Conservation (phyloP, 768 basidiomycete genomes). For the Pulveroboletus sp. region DNA sequence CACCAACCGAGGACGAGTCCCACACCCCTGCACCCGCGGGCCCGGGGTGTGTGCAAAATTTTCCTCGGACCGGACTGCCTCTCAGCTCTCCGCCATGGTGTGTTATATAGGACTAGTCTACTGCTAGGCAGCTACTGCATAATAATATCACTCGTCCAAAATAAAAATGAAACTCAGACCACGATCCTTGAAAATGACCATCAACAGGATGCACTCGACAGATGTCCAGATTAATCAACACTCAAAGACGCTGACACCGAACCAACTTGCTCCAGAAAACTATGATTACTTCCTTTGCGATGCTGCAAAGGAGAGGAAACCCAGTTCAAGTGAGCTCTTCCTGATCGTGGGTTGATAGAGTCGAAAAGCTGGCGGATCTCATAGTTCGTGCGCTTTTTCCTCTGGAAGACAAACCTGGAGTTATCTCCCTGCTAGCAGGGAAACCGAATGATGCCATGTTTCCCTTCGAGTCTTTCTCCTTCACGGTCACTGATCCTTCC, state of each 20-base stretch:
- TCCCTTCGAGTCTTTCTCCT: conserved; percentile 80
- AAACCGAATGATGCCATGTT: conserved; percentile 91
- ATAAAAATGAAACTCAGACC: background rate
- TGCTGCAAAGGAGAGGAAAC: conserved; percentile 57
- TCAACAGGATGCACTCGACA: background rate
- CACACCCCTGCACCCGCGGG: no score
- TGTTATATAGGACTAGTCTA: no score
- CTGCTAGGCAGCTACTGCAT: no score
- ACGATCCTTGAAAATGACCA: conserved; percentile 6
- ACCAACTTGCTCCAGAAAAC: conserved; percentile 46
- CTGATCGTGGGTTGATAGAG: background rate
- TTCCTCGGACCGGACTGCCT: no score
- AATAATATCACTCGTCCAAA: no score
- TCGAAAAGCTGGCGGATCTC: conserved; percentile 1
- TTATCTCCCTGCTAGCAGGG: conserved; percentile 84
- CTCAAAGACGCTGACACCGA: background rate
- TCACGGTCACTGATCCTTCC: conserved; percentile 53
- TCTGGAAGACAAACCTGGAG: conserved; percentile 72
- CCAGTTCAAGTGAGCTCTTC: conserved; percentile 50
- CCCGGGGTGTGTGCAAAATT: no score
- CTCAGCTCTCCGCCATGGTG: no score
- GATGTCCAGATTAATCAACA: background rate
- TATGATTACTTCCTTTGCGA: conserved; percentile 63
- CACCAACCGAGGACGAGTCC: no score
- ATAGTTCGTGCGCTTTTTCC: conserved; percentile 71